These are phyloP conservation scores for Penicillium diatomitis DNA, from an alignment of 495 filamentous ascomycete genomes.

Conservation along the genomic window DNA sequence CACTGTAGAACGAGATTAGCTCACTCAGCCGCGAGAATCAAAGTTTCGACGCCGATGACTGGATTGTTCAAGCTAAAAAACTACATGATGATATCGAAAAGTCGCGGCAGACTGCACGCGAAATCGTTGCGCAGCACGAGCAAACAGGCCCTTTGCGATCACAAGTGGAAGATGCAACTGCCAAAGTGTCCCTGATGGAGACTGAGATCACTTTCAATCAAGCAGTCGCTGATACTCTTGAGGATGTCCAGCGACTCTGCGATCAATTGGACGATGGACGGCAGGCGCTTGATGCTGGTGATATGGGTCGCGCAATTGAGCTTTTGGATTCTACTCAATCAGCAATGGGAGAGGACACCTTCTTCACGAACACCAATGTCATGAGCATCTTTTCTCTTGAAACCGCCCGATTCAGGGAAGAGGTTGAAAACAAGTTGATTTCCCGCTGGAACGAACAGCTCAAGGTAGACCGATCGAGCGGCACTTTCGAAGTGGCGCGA, in stretches of 20 bases:
- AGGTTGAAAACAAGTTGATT: slow-evolving; percentile 25
- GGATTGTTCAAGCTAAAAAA: slow-evolving; percentile 73
- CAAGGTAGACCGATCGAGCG: slow-evolving; percentile 39
- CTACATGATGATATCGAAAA: slow-evolving; percentile 74
- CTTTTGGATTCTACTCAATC: slow-evolving; percentile 48
- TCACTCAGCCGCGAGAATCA: slow-evolving; percentile 61
- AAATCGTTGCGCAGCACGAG: slow-evolving; percentile 66
- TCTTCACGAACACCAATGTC: slow-evolving; percentile 32
- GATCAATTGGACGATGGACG: slow-evolving; percentile 35
- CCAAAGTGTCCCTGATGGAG: slow-evolving; percentile 60
- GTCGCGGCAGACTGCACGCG: slow-evolving; percentile 59
- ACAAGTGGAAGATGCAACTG: slow-evolving; percentile 53
- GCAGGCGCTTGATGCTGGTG: slow-evolving; percentile 36
- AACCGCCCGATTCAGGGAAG: slow-evolving; percentile 20
- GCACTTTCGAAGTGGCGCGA: slow-evolving; percentile 39
- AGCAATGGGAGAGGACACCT: slow-evolving; percentile 20
- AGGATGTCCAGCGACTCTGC: slow-evolving; percentile 42
- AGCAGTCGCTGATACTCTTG: slow-evolving; percentile 53
- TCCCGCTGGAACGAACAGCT: slow-evolving; percentile 44
- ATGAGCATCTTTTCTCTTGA: slow-evolving; percentile 27
- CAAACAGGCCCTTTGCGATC: slow-evolving; percentile 49
- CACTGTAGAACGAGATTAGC: slow-evolving; percentile 57
- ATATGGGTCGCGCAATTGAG: slow-evolving; percentile 47
- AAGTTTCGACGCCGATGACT: slow-evolving; percentile 68
- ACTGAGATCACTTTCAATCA: slow-evolving; percentile 71